Base-by-base conservation (phyloP, 1,284 basidiomycete species). In the Apiotrichum gracile region DNA sequence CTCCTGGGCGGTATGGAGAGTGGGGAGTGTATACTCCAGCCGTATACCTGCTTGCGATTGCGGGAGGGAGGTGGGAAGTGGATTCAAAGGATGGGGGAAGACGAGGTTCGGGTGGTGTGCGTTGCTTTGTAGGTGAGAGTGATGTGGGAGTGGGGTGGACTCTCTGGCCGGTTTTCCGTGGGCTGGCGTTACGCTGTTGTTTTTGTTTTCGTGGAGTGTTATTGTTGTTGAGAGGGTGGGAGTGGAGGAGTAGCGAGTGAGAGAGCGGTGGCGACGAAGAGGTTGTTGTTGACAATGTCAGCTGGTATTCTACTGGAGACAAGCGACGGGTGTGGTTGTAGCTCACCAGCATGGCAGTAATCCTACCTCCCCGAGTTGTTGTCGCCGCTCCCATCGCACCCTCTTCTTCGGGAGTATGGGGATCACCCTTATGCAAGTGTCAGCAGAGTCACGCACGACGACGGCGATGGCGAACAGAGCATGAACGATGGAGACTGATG, bases 1-100 rank as follows among this genome's bases (percentile, higher is more conserved):
- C 63, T 7, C 65, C 65, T n/a, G 65, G 65, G 4, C 65, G 55
- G 52, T 67, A 67, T 0, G 62, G 65, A 10, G 61, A 63, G 37
- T 62, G 63, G 9, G 63, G 63, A 0, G 64, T 61, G 48, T 58
- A 63, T 16, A 54, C 45, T 22, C 60, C 57, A 7, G 46, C 33
- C 16, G 47, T 49, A 48, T 58, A 61, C n/a, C 60, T 54, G 19
- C 58, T 59, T 5, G 61, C 61, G 17, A 61, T 60, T 13, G 60
- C 64, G 22, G 64, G 61, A 6, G 63, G 61, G n/a, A 61, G 59
- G 38, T 58, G 59, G 19, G 52, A 50, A 25, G 54, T 51, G 16
- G 47, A 48, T 38, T 55, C 48, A 40, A 56, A 58, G 13, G 48
- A 43, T 16, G 61, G 57, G 2, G 60, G 57, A 37, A 53, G 47